phyloP scores from a whole-genome alignment of 2,329 filamentous ascomycete genomes.

The Aspergillus tubingensis region DNA sequence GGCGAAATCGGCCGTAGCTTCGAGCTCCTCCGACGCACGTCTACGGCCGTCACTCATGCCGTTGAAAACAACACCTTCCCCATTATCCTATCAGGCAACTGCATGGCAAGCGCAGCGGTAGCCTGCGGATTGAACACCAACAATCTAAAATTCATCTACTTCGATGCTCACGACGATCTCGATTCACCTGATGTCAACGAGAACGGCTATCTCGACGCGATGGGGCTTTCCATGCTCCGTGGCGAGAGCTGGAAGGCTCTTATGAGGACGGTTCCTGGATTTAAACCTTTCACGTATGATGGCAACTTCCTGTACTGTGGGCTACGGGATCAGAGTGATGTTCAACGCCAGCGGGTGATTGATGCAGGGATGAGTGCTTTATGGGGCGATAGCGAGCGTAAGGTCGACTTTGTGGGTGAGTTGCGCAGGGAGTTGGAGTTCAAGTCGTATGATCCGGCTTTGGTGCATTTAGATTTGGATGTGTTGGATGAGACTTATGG shows the following conservation, averaged over 20 bases:
- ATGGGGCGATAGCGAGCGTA: slow-evolving; percentile 26
- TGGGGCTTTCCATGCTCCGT: slow-evolving; percentile 41
- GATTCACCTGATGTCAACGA: slow-evolving; percentile 38
- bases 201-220: slow-evolving; percentile 43
- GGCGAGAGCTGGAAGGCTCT: slow-evolving; percentile 36
- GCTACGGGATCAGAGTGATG: slow-evolving; percentile 28
- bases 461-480: slow-evolving; percentile 43
- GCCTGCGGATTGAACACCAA: slow-evolving; percentile 36
- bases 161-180: slow-evolving; percentile 50
- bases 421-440: slow-evolving; percentile 7
- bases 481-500: slow-evolving; percentile 37
- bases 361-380: slow-evolving; percentile 33
- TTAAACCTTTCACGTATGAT: slow-evolving; percentile 18
- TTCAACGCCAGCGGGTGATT: slow-evolving; percentile 35
- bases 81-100: slow-evolving; percentile 45
- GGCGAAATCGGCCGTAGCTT: slow-evolving; percentile 46
- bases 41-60: slow-evolving; percentile 33
- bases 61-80: slow-evolving; percentile 36
- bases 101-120: slow-evolving; percentile 39
- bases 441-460: slow-evolving; percentile 18
- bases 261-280: slow-evolving; percentile 36
- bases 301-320: slow-evolving; percentile 28
- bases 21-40: slow-evolving; percentile 43
- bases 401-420: slow-evolving; percentile 21
- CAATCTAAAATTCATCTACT: slow-evolving; percentile 41